Percentiles rank a stretch among this genome's conserved stretches.
phyloP scores from a whole-genome alignment of 2,329 filamentous ascomycete genomes.

The Zymoseptoria tritici region DNA sequence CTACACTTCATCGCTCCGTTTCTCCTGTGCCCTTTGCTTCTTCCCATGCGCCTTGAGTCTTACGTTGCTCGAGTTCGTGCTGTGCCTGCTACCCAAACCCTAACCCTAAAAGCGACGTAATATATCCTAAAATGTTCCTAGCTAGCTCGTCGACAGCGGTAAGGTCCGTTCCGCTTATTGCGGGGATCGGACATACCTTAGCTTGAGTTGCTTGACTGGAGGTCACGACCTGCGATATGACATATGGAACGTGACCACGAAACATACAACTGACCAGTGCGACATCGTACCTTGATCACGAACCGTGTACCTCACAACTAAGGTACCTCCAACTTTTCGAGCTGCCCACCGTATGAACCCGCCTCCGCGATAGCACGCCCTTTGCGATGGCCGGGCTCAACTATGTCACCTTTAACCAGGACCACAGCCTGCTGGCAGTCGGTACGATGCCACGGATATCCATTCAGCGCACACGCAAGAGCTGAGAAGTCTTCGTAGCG shows the following conservation, averaged over 20 bases:
- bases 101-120: too few relatives aligned
- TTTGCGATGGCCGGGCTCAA: constrained; percentile 55
- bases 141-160: too few relatives aligned
- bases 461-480: constrained; percentile 2
- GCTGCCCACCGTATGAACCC: background rate
- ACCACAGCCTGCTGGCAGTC: constrained; percentile 93
- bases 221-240: background rate
- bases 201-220: background rate
- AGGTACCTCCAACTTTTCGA: background rate
- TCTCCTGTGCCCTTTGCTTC: background rate
- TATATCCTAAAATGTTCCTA: too few relatives aligned
- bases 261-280: background rate
- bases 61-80: background rate
- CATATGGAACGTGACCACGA: background rate
- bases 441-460: constrained; percentile 48
- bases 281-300: background rate
- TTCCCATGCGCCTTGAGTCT: too few relatives aligned
- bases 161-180: background rate
- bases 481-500: constrained; percentile 43
- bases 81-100: background rate
- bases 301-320: background rate
- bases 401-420: constrained; percentile 98
- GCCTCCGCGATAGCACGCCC: background rate
- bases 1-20: background rate
- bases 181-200: too few relatives aligned